Percentiles rank a stretch among this genome's conserved stretches.
phyloP scores from a whole-genome alignment of 1,284 basidiomycete species.

The Ceratobasidium sp. region DNA sequence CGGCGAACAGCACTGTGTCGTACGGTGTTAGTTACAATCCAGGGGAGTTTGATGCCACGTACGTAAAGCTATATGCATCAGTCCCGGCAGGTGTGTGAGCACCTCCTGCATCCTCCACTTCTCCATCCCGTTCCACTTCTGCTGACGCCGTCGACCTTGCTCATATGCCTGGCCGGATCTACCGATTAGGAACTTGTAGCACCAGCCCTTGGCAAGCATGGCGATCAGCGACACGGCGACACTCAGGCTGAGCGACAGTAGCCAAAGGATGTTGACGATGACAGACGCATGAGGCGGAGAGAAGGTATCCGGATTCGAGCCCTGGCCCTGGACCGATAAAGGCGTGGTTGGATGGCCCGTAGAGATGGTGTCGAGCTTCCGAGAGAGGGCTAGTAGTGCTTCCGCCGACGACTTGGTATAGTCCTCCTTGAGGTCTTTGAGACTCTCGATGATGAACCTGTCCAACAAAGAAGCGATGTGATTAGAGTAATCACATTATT shows the following conservation, averaged over 20 bases:
- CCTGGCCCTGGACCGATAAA: too few species aligned
- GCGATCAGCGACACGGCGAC: not conserved
- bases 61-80: conserved; percentile 24
- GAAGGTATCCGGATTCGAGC: not conserved
- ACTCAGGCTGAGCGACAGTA: conserved; percentile 1
- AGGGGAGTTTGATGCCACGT: not conserved
- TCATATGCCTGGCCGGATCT: not conserved
- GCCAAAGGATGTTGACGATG: conserved; percentile 17
- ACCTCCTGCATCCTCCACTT: conserved; percentile 28
- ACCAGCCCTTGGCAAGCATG: conserved; percentile 11
- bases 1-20: conserved; percentile 14
- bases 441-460: conserved; percentile 15
- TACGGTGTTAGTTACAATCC: too few species aligned
- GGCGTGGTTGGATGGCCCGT: not conserved
- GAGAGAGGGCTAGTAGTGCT: not conserved
- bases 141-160: conserved; percentile 19
- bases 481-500: not conserved
- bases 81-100: conserved; percentile 1
- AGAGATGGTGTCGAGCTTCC: not conserved
- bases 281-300: not conserved
- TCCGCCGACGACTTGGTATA: not conserved
- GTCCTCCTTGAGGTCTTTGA: not conserved
- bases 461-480: not conserved
- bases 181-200: not conserved
- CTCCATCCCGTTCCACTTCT: conserved; percentile 13